Base-by-base conservation (phyloP, 139 green algal genomes). In the Ostreobium quekettii region DNA sequence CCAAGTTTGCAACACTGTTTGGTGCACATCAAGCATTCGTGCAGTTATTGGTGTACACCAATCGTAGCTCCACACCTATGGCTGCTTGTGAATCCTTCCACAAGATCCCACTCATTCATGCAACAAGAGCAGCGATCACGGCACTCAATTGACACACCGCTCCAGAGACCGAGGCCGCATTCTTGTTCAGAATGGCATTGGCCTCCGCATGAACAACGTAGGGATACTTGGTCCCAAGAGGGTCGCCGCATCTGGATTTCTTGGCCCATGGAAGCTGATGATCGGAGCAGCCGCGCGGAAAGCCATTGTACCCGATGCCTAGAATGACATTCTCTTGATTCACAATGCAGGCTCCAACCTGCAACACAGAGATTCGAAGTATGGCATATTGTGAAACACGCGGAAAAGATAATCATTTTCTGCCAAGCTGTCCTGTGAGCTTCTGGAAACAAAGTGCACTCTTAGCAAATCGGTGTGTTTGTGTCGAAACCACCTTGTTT, bases 281-380 rank as follows among this genome's bases (percentile, higher is more conserved):
- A 76, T 99, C 93, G 28, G 77, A 36, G 71, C 94, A 97, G 30
- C 93, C 93, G 1, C 95, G 80, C 0, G 95, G 95, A 73, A 99
- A 99, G 39, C 95, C 95, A 72, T 99, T 99, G 86, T 99, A 99
- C 1, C 95, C 95, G 33, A 99, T 98, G 60, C 91, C 91, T 48
- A 96, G 81, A 47, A 99, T 98, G 57, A 99, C 82, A 19, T 96
- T 86, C 32, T 95, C 81, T 4, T 68, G 31, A 66, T 83, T 79
- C 2, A 96, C 90, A 2, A 97, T 95, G 56, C 85, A 91, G 0
- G 89, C 88, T 1, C 90, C 90, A 1, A 96, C 89, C 87, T 93
- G 75, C 28, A 46, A 53, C 42, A 53, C 42, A 19, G 19, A 53
- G 19, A 53, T 53, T 26, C 42, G 19, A 19, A 53, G 11, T 11